A percentile compares a stretch with the other conserved stretches of the same genome.
phyloP scores from a whole-genome alignment of 2,329 filamentous ascomycete species.

The Alternaria solani region DNA sequence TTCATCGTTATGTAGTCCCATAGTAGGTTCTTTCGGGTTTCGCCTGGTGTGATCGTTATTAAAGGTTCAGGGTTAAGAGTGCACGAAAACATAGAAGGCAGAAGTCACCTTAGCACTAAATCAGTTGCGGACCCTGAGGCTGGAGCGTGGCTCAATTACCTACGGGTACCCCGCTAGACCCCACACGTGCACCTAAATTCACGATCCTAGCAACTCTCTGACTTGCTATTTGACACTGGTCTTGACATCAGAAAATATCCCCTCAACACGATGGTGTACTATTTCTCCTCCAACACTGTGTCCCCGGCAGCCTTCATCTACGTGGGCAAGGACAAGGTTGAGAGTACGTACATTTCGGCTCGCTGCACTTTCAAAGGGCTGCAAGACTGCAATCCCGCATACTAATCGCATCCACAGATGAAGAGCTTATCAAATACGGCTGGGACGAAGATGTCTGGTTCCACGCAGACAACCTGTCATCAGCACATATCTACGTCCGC shows the following conservation, averaged over 20 bases:
- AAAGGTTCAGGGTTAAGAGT: too few species aligned
- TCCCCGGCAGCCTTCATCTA: slow-evolving; percentile 88
- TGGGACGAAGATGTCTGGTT: slow-evolving; percentile 99
- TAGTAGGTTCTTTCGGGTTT: too few species aligned
- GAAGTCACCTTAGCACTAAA: too few species aligned
- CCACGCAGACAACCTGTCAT: slow-evolving; percentile 96
- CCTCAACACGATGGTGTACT: slow-evolving; percentile 78
- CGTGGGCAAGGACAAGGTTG: slow-evolving; percentile 98
- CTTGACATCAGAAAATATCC: neutral
- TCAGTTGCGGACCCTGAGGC: slow-evolving; percentile 11
- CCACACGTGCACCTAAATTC: slow-evolving; percentile 42
- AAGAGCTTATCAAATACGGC: slow-evolving; percentile 93
- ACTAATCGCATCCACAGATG: slow-evolving; percentile 66
- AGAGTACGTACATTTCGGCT: slow-evolving; percentile 70
- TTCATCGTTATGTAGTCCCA: too few species aligned
- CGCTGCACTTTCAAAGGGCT: neutral
- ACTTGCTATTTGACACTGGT: neutral
- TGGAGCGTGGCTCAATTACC: slow-evolving; percentile 13
- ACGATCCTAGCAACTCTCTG: slow-evolving; percentile 18
- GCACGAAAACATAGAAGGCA: too few species aligned
- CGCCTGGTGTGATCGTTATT: too few species aligned
- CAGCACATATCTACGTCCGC: slow-evolving; percentile 94
- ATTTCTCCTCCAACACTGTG: slow-evolving; percentile 88
- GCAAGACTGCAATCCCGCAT: neutral
- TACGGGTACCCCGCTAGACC: slow-evolving; percentile 36